Evolutionary conservation across 495 filamentous ascomycete species (phyloP).

Genomic region (Hypoxylon perforatum): DNA sequence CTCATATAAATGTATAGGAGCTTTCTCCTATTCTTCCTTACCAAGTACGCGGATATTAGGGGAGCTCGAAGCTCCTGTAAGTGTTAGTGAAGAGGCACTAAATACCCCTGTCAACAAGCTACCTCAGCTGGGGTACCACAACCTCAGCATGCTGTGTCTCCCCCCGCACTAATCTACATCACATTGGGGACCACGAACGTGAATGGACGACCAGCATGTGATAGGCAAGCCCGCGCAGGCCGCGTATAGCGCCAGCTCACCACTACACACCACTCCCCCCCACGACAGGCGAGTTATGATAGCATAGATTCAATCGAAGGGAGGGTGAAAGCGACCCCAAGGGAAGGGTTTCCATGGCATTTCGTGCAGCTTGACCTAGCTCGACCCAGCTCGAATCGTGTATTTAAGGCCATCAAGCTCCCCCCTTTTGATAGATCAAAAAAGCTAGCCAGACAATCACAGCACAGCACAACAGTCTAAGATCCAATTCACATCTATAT

Average conservation of each 20-base stretch:
- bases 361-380: slow-evolving; percentile 23
- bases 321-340: slow-evolving; percentile 27
- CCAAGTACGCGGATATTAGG: not conserved
- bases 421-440: slow-evolving; percentile 34
- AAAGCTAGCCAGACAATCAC: slow-evolving; percentile 20
- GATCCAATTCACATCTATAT: slow-evolving; percentile 16
- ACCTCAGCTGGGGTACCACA: slow-evolving; percentile 29
- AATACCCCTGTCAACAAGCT: slow-evolving; percentile 17
- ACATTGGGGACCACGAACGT: slow-evolving; percentile 16
- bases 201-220: slow-evolving; percentile 36
- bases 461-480: slow-evolving; percentile 21
- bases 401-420: slow-evolving; percentile 46
- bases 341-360: slow-evolving; percentile 12
- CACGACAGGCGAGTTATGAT: slow-evolving; percentile 20
- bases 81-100: slow-evolving; percentile 32
- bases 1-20: not conserved
- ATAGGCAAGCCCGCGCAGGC: slow-evolving; percentile 23
- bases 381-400: too few species aligned
- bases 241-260: slow-evolving; percentile 40
- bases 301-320: not conserved
- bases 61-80: slow-evolving; percentile 6
- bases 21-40: not conserved
- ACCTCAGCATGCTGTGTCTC: slow-evolving; percentile 24
- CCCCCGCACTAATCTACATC: slow-evolving; percentile 38
- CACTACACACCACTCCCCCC: not conserved